These are phyloP conservation scores for Fusarium brevicatenulatum DNA, from an alignment of 2,329 filamentous ascomycete species.

Conservation along the genomic window DNA sequence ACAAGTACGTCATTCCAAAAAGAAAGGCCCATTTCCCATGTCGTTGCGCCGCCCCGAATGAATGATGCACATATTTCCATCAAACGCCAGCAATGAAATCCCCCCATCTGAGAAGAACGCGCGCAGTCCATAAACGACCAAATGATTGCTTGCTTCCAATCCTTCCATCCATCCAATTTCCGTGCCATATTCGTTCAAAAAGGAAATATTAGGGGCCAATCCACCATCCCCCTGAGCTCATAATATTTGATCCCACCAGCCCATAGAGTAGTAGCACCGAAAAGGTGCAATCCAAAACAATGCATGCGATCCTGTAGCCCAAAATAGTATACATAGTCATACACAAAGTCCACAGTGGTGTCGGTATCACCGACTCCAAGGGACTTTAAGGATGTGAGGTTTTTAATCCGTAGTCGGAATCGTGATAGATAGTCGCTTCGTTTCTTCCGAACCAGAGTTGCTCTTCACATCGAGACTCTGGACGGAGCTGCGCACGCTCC, in stretches of 20 bases:
- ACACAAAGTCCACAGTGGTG: slow-evolving; percentile 28
- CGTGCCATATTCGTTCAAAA: slow-evolving; percentile 20
- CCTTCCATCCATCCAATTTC: slow-evolving; percentile 19
- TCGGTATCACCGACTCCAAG: neutral
- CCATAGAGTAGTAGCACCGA: neutral
- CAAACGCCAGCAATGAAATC: slow-evolving; percentile 29
- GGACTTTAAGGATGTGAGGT: slow-evolving; percentile 5
- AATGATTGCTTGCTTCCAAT: slow-evolving; percentile 10
- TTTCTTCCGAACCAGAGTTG: slow-evolving; percentile 36
- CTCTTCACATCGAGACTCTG: slow-evolving; percentile 45
- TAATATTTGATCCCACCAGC: neutral
- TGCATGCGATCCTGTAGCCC: slow-evolving; percentile 28
- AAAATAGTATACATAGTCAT: slow-evolving; percentile 38
- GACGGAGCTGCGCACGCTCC: slow-evolving; percentile 41
- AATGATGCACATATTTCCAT: slow-evolving; percentile 30
- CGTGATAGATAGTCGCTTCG: slow-evolving; percentile 45
- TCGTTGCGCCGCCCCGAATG: slow-evolving; percentile 32
- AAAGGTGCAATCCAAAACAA: slow-evolving; percentile 17
- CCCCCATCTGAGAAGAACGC: neutral
- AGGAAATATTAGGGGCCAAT: slow-evolving; percentile 7
- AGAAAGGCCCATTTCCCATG: slow-evolving; percentile 12
- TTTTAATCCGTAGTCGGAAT: slow-evolving; percentile 38
- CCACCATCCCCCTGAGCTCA: neutral
- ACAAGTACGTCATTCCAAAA: slow-evolving; percentile 25
- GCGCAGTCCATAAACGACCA: slow-evolving; percentile 1